A percentile compares a stretch with the other conserved stretches of the same genome.
Conservation (phyloP, 768 basidiomycete genomes). For the Suillus lakei region DNA sequence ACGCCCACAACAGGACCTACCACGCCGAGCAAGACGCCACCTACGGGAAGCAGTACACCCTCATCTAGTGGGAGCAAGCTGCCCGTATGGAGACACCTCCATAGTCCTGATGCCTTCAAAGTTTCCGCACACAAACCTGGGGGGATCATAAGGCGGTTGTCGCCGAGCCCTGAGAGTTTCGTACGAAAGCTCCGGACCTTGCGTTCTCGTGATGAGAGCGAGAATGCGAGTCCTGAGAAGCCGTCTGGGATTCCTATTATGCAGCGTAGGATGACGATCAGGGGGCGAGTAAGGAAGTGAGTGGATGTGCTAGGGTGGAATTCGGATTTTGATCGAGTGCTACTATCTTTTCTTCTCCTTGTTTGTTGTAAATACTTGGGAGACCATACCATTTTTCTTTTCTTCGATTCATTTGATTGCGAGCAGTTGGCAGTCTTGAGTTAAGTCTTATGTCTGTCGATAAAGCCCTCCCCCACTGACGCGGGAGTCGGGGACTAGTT, state of each 20-base stretch:
- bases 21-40: conserved; percentile 32
- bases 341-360: neutral
- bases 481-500: no score
- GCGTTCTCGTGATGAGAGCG: conserved; percentile 22
- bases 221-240: conserved; percentile 26
- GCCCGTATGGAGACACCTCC: conserved; percentile 32
- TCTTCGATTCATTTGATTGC: neutral
- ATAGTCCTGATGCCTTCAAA: conserved; percentile 25
- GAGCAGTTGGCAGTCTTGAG: neutral
- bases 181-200: conserved; percentile 29
- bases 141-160: neutral
- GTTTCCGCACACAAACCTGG: conserved; percentile 13
- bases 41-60: neutral
- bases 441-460: neutral
- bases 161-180: conserved; percentile 24
- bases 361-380: neutral
- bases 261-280: conserved; percentile 33
- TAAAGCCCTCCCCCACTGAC: no score
- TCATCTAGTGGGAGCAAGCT: conserved; percentile 32
- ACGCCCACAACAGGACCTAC: conserved; percentile 23
- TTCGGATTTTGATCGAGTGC: neutral
- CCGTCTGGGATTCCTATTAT: conserved; percentile 34
- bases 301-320: neutral
- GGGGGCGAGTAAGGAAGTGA: conserved; percentile 25
- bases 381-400: neutral